A percentile compares a stretch with the other conserved stretches of the same genome.
These are phyloP conservation scores for Colletotrichum agaves DNA, from an alignment of 2,329 filamentous ascomycete genomes.

Conservation along the genomic window DNA sequence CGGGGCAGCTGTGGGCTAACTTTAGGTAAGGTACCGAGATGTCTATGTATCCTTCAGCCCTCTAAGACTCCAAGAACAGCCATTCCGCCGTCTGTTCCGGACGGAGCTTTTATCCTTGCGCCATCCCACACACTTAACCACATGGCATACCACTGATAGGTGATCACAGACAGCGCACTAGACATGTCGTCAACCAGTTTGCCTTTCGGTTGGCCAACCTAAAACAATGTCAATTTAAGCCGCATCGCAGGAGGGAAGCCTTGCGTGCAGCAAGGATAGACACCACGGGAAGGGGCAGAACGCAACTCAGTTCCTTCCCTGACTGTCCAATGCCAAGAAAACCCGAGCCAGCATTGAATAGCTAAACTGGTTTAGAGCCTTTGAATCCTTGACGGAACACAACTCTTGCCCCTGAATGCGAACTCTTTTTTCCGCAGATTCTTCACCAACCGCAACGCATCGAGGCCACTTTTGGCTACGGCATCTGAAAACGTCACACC, in stretches of 20 bases:
- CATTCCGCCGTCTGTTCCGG: conserved; percentile 29
- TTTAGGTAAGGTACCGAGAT: too few relatives aligned
- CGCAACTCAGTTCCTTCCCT: background rate
- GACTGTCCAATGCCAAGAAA: conserved; percentile 12
- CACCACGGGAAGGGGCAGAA: background rate
- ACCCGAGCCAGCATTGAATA: background rate
- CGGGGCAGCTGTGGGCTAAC: conserved; percentile 1
- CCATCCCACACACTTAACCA: conserved; percentile 1
- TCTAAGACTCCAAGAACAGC: conserved; percentile 28
- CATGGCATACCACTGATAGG: conserved; percentile 15
- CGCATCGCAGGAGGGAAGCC: conserved; percentile 2
- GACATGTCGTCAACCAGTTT: conserved; percentile 2
- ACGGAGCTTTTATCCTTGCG: conserved; percentile 12
- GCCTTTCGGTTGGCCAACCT: conserved; percentile 13
- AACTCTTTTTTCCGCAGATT: background rate
- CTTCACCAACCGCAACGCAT: background rate
- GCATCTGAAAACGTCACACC: conserved; percentile 3
- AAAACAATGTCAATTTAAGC: background rate
- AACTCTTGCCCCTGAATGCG: conserved; percentile 4
- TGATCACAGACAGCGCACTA: conserved; percentile 17
- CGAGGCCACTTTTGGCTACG: background rate
- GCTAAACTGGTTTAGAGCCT: conserved; percentile 17
- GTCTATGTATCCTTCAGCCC: background rate
- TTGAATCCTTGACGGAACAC: background rate
- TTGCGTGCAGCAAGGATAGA: background rate